phyloP scores from a whole-genome alignment of 352 stramenopile species.

The Plasmopara viticola region DNA sequence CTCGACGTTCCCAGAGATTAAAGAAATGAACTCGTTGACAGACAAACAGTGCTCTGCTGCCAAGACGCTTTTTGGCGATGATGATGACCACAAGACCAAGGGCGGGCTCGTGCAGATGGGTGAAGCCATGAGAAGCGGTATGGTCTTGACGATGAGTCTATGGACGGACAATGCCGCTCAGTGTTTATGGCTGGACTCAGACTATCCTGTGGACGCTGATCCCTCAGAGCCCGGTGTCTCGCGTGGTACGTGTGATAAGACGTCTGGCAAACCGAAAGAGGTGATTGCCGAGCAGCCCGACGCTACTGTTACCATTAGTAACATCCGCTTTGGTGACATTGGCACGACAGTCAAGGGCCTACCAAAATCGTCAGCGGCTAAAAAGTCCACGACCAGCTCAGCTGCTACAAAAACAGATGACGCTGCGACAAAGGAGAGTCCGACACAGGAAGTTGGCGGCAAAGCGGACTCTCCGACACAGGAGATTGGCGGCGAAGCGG shows the following conservation, averaged over 20 bases:
- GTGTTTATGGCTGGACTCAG: conserved; percentile 57
- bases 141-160: conserved; percentile 62
- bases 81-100: conserved; percentile 38
- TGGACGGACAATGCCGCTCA: conserved; percentile 52
- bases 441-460: no score
- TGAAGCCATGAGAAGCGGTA: conserved; percentile 34
- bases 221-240: conserved; percentile 32
- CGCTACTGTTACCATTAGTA: conserved; percentile 42
- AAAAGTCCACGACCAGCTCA: no score
- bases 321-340: conserved; percentile 43
- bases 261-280: conserved; percentile 28
- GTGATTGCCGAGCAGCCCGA: conserved; percentile 36
- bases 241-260: conserved; percentile 43
- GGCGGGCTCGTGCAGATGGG: conserved; percentile 34
- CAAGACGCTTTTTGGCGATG: conserved; percentile 30
- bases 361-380: no score
- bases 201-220: conserved; percentile 33
- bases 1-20: conserved; percentile 7
- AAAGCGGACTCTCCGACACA: no score
- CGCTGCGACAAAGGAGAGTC: no score
- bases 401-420: no score
- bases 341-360: conserved; percentile 25
- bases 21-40: conserved; percentile 20
- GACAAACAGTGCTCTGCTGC: conserved; percentile 15
- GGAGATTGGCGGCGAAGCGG: no score